Percentiles rank a stretch among this genome's conserved stretches.
Evolutionary conservation across 805 yeast genomes (phyloP).

Genomic region (Candida pini): DNA sequence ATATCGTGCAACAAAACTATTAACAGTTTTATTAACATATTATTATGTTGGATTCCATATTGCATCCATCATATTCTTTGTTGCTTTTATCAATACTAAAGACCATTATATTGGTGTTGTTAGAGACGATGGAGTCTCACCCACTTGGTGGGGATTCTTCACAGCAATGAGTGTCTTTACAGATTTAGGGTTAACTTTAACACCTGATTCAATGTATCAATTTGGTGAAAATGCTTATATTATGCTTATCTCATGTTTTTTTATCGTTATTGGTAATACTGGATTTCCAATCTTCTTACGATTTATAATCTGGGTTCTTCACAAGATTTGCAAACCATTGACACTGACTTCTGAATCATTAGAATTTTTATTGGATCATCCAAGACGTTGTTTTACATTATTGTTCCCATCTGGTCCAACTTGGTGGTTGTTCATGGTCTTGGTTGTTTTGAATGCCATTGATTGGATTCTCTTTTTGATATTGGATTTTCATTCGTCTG

Average conservation of each 20-base stretch:
- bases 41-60: constrained; percentile 79
- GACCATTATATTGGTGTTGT: constrained; percentile 39
- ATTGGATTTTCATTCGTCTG: constrained; percentile 56
- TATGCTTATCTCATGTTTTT: constrained; percentile 55
- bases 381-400: constrained; percentile 92
- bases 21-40: constrained; percentile 55
- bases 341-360: constrained; percentile 68
- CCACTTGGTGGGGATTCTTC: constrained; percentile 93
- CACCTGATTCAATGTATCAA: constrained; percentile 71
- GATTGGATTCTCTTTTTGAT: constrained; percentile 80
- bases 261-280: constrained; percentile 88
- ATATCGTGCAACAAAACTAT: constrained; percentile 77
- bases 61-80: constrained; percentile 43
- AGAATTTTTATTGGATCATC: constrained; percentile 87
- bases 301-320: constrained; percentile 74
- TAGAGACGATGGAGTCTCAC: constrained; percentile 53
- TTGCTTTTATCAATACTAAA: constrained; percentile 54
- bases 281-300: constrained; percentile 86
- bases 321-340: constrained; percentile 59
- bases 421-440: constrained; percentile 83
- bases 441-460: constrained; percentile 63
- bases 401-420: constrained; percentile 91
- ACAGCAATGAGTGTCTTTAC: constrained; percentile 75
- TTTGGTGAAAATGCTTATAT: constrained; percentile 63
- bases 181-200: constrained; percentile 79